phyloP scores from a whole-genome alignment of 257 asterid species.

The Solanum habrochaites region DNA sequence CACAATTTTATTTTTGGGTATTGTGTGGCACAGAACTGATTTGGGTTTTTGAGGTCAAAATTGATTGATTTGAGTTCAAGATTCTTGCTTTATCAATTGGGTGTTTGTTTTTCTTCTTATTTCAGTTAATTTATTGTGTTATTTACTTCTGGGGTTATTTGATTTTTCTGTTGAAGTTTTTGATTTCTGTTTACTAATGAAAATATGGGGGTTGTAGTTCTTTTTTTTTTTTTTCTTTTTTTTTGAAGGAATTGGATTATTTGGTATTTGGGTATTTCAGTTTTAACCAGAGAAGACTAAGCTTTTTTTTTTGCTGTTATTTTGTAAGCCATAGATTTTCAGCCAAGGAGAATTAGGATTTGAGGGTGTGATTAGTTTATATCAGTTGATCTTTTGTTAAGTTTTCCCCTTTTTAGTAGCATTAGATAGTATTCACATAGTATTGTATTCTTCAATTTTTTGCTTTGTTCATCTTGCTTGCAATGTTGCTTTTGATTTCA shows the following conservation, averaged over 20 bases:
- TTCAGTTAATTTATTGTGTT: background rate
- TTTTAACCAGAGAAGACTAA: background rate
- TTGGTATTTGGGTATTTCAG: background rate
- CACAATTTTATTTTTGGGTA: background rate
- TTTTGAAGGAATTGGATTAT: background rate
- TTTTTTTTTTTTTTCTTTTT: background rate
- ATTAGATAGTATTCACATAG: too few relatives aligned
- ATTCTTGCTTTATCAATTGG: background rate
- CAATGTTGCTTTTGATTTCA: background rate
- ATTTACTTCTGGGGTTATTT: background rate
- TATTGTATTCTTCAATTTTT: background rate
- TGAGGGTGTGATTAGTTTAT: background rate
- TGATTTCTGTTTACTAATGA: background rate
- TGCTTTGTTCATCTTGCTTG: background rate
- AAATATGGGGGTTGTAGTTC: background rate
- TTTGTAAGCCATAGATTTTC: too few relatives aligned
- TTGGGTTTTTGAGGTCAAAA: background rate
- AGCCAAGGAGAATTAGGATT: background rate
- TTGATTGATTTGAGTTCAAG: background rate
- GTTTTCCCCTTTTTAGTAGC: background rate
- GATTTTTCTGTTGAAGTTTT: background rate
- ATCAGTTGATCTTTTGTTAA: background rate
- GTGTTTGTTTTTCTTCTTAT: background rate
- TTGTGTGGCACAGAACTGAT: background rate
- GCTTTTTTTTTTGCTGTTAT: background rate